Evolutionary conservation across 2,329 filamentous ascomycete species (phyloP), one percentile per base, ranked within the genome.

Genomic region (Dactylellina haptotyla): DNA sequence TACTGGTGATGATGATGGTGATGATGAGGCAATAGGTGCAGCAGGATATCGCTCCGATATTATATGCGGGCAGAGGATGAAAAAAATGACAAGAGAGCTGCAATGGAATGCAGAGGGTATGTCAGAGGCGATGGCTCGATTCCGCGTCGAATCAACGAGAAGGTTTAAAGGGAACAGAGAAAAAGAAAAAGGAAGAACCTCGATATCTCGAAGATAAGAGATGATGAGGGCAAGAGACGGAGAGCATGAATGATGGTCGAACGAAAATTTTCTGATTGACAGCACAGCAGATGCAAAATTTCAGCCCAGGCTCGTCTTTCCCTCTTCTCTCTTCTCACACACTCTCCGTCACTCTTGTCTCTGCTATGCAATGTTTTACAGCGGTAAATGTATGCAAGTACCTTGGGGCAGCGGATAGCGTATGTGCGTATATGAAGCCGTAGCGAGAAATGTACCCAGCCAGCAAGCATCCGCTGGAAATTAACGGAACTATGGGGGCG

Each of bases 281-380:
- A 72, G 67, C 67, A 59, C 67, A 72, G 67, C 67, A 59, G 32
- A 64, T 72, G 67, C 67, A 72, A 41, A 69, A 53, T 63, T 50
- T 72, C 59, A 72, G 67, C 67, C 67, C 59, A 41, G 63, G 61
- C 50, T 67, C 63, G n/a, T n/a, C n/a, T n/a, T 58, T 58, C 37
- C 39, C 41, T 32, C 34, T 23, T 23, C 20, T 56, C 32, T 23
- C 46, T 26, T 58, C 32, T 58, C 20, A 18, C 20, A 26, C 14
- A 28, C 51, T 50, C 51, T 41, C 51, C 30, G 32, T 41, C 20
- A 51, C 53, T 45, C 59, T 71, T 51, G n/a, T n/a, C n/a, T 6
- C 18, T 25, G 59, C 37, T 65, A 53, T 72, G 67, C 59, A 72
- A 64, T 65, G 53, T 64, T 58, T 53, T 64, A 51, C 67, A 63